Evolutionary conservation across 2,329 filamentous ascomycete genomes (phyloP).

Genomic region (Ophiostoma piceae): DNA sequence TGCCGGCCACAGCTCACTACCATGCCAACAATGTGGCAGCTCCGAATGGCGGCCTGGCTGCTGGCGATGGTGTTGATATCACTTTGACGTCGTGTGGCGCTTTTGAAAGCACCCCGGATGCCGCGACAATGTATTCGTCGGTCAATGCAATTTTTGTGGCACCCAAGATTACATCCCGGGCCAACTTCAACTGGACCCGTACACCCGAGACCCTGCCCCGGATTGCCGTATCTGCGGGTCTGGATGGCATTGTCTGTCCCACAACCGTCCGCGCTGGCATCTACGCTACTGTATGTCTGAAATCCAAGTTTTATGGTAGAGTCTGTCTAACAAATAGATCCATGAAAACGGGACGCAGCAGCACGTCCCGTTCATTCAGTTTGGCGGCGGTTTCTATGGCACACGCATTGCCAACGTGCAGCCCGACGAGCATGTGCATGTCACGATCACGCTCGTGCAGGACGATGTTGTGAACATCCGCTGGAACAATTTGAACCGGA

Average conservation of each 20-base stretch:
- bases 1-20: neutral
- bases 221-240: neutral
- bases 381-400: neutral
- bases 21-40: neutral
- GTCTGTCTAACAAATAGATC: neutral
- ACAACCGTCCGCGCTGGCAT: neutral
- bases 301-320: neutral
- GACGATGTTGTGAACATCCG: neutral
- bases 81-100: neutral
- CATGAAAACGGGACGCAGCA: neutral
- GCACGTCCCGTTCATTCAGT: neutral
- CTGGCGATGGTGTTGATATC: neutral
- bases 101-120: neutral
- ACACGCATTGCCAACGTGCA: neutral
- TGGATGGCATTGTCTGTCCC: neutral
- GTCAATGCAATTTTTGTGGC: neutral
- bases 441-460: neutral
- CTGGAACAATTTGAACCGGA: constrained; percentile 3
- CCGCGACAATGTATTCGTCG: neutral
- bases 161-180: neutral
- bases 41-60: neutral
- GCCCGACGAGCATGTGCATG: neutral
- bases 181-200: neutral
- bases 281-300: neutral
- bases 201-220: neutral